phyloP scores from a whole-genome alignment of 352 stramenopile species.

The Globisporangium uncinulatum region DNA sequence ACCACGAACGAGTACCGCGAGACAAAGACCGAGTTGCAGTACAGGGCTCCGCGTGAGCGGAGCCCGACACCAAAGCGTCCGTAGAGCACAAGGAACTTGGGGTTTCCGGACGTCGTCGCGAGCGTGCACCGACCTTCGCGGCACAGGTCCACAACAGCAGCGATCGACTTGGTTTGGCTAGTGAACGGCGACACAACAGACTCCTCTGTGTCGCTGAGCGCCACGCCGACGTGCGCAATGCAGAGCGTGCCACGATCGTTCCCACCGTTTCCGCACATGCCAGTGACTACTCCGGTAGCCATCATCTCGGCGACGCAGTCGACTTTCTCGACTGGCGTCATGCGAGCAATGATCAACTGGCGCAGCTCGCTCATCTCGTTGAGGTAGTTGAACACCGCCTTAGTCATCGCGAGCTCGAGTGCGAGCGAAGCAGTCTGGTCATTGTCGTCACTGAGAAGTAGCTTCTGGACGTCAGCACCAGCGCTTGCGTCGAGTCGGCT shows the following conservation, averaged over 20 bases:
- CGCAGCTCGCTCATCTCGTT: constrained; percentile 21
- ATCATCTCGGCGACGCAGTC: constrained; percentile 60
- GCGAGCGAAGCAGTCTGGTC: constrained; percentile 46
- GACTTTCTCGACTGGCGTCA: constrained; percentile 45
- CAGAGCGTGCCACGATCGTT: constrained; percentile 93
- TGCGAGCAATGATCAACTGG: constrained; percentile 55
- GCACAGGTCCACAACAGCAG: constrained; percentile 65
- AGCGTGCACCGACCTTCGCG: constrained; percentile 84
- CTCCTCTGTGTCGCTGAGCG: constrained; percentile 78
- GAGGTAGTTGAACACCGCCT: constrained; percentile 28
- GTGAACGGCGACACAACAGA: constrained; percentile 87
- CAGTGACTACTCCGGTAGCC: constrained; percentile 27
- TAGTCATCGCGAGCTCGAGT: constrained; percentile 38
- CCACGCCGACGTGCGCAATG: constrained; percentile 80
- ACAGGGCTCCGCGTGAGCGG: constrained; percentile 80
- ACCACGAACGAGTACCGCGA: constrained; percentile 85
- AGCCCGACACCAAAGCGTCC: constrained; percentile 62
- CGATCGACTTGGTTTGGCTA: constrained; percentile 72
- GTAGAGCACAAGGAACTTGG: constrained; percentile 67
- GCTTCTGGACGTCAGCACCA: constrained; percentile 58
- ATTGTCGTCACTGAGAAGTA: constrained; percentile 36
- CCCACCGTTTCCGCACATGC: constrained; percentile 94
- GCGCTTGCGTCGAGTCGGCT: constrained; percentile 48
- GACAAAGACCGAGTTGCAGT: constrained; percentile 84
- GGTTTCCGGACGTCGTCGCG: constrained; percentile 38